Evolutionary conservation across 176 grass and related monocot species (phyloP), one percentile per base, ranked within the genome.

Genomic region (Oryza coarctata): DNA sequence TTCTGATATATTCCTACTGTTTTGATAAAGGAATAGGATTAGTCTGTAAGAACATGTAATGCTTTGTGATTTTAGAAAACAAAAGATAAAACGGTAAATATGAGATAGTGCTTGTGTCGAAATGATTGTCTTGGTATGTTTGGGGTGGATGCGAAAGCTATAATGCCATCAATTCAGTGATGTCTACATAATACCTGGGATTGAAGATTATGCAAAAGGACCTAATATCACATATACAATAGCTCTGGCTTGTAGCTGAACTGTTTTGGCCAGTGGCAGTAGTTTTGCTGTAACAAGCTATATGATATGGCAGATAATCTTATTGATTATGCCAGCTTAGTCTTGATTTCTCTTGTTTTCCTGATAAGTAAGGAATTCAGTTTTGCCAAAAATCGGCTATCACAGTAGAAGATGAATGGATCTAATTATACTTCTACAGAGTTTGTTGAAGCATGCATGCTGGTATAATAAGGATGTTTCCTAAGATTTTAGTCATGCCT

Each of bases 141-240:
- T 18, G 6, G 14, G 7, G 10, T 28, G 70, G 2, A 49, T 83
- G 29, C 58, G 32, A 47, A 76, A 77, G 49, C 73, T 47, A 72
- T 79, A 80, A 66, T 80, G 41, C 76, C 84, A 65, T 31, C 58
- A 57, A 65, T 25, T 78, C n/a, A 73, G 58, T 65, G 68, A 65
- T 85, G 55, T 31, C 35, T 18, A 52, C 43, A 20, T 65, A 35
- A 18, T 73, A 33, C 30, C 40, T 72, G 57, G 57, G 39, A 36
- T 73, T 35, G 12, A 68, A 80, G 40, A 43, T 66, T 65, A 49
- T 55, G 72, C 32, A 68, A 55, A 76, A 58, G 45, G 74, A 23
- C 71, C 73, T 31, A 57, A 1, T 25, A 84, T 84, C 73, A 76
- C 26, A 76, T 40, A 75, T 26, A 62, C 25, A 39, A 39, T 22